These are phyloP conservation scores for Umbelopsis sp. DNA, from an alignment of 192 early-diverging fungal genomes.

Conservation along the genomic window DNA sequence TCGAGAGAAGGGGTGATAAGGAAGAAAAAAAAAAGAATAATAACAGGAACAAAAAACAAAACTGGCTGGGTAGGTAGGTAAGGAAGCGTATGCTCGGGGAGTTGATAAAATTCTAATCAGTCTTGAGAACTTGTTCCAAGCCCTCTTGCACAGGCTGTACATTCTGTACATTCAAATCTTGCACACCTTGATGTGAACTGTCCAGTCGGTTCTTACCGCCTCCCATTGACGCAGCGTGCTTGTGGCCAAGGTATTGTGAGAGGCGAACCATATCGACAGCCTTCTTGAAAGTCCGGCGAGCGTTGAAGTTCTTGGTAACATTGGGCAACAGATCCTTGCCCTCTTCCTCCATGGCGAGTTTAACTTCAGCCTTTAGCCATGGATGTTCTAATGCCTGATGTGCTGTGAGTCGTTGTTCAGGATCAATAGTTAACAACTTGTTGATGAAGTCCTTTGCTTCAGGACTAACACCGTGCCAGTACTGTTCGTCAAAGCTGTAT, in stretches of 20 bases:
- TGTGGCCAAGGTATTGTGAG: slow-evolving; percentile 33
- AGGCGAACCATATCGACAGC: slow-evolving; percentile 52
- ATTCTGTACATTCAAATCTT: slow-evolving; percentile 15
- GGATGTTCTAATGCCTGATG: slow-evolving; percentile 73
- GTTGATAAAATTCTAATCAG: background rate
- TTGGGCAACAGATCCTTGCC: slow-evolving; percentile 57
- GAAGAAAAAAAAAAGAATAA: background rate
- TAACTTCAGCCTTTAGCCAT: slow-evolving; percentile 57
- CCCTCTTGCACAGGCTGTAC: slow-evolving; percentile 37
- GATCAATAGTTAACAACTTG: slow-evolving; percentile 66
- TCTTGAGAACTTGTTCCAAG: slow-evolving; percentile 33
- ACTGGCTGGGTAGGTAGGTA: background rate
- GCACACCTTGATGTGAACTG: slow-evolving; percentile 4
- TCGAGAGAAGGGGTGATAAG: too few species aligned
- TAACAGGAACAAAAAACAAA: background rate
- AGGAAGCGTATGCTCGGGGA: background rate
- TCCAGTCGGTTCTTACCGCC: background rate
- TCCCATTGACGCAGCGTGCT: slow-evolving; percentile 25
- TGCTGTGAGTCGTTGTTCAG: slow-evolving; percentile 72
- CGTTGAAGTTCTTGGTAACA: slow-evolving; percentile 68
- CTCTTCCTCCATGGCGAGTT: slow-evolving; percentile 8
- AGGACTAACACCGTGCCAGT: slow-evolving; percentile 64
- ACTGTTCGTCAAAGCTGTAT: slow-evolving; percentile 65
- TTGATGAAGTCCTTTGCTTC: slow-evolving; percentile 72
- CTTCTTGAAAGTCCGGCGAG: slow-evolving; percentile 65